Conservation (phyloP, 257 asterid species). For the Solanum rostratum region DNA sequence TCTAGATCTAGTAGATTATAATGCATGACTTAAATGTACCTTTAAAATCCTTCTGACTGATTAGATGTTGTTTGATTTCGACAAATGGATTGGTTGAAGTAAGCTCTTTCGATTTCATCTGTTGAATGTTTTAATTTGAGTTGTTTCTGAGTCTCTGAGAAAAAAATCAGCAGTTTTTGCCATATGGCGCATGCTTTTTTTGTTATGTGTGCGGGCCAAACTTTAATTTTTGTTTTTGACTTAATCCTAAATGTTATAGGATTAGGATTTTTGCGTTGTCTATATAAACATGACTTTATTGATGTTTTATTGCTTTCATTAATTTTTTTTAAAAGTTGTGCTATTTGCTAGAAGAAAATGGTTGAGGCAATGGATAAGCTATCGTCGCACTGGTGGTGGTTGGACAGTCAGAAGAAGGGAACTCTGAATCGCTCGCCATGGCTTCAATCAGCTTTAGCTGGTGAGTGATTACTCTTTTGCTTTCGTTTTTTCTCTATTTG, state of each 20-base stretch:
- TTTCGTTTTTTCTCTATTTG: neutral
- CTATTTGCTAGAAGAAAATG: slow-evolving; percentile 9
- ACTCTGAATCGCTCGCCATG: slow-evolving; percentile 52
- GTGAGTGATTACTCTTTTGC: slow-evolving; percentile 7
- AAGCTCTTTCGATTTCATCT: neutral
- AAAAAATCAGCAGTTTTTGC: neutral
- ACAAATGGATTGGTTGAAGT: too few relatives aligned
- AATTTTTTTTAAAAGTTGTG: too few relatives aligned
- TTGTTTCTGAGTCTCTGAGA: too few relatives aligned
- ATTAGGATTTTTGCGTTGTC: too few relatives aligned
- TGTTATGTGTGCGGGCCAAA: too few relatives aligned
- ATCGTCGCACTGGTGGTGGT: slow-evolving; percentile 82
- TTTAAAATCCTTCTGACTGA: neutral
- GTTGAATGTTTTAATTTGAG: neutral
- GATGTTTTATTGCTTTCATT: neutral
- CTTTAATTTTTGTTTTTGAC: too few relatives aligned
- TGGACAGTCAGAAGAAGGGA: slow-evolving; percentile 44
- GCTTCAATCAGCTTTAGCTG: slow-evolving; percentile 81
- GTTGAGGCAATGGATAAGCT: slow-evolving; percentile 27
- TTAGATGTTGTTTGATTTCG: neutral
- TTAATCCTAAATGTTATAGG: too few relatives aligned
- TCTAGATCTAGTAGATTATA: neutral
- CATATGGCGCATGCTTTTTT: neutral
- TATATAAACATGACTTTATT: neutral
- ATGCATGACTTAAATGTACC: neutral